These are phyloP conservation scores for Alternaria solani DNA, from an alignment of 2,329 filamentous ascomycete genomes.

Conservation along the genomic window DNA sequence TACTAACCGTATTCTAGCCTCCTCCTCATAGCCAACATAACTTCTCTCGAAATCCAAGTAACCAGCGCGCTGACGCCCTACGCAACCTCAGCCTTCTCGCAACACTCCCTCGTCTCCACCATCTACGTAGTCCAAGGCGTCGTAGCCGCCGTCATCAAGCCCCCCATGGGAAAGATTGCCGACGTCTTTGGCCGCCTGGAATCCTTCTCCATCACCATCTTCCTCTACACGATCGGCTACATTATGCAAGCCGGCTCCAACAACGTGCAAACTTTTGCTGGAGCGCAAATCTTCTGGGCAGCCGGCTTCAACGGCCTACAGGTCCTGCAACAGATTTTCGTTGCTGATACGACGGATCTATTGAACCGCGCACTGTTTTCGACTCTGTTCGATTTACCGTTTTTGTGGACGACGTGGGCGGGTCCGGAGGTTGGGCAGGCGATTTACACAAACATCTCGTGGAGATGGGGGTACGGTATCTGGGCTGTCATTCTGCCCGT, in stretches of 20 bases:
- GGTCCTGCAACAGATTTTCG: slow-evolving; percentile 70
- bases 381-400: slow-evolving; percentile 66
- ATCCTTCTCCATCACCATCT: slow-evolving; percentile 63
- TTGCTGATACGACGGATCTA: slow-evolving; percentile 67
- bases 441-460: slow-evolving; percentile 59
- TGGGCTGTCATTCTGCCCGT: slow-evolving; percentile 68
- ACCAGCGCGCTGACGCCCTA: slow-evolving; percentile 68
- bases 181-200: slow-evolving; percentile 70
- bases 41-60: slow-evolving; percentile 72
- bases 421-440: slow-evolving; percentile 62
- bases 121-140: slow-evolving; percentile 70
- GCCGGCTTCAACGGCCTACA: slow-evolving; percentile 67
- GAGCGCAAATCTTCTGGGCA: slow-evolving; percentile 68
- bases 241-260: slow-evolving; percentile 65
- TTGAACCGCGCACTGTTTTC: slow-evolving; percentile 68
- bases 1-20: slow-evolving; percentile 34
- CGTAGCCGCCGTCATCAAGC: slow-evolving; percentile 67
- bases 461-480: slow-evolving; percentile 70
- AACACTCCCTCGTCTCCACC: slow-evolving; percentile 71
- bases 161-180: slow-evolving; percentile 68
- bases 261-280: slow-evolving; percentile 61
- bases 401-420: slow-evolving; percentile 68
- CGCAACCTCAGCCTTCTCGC: slow-evolving; percentile 70
- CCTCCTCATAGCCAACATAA: slow-evolving; percentile 69
- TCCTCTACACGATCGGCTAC: slow-evolving; percentile 65